phyloP scores from a whole-genome alignment of 805 yeast genomes.

The Kodamaea hsintzibuensis region DNA sequence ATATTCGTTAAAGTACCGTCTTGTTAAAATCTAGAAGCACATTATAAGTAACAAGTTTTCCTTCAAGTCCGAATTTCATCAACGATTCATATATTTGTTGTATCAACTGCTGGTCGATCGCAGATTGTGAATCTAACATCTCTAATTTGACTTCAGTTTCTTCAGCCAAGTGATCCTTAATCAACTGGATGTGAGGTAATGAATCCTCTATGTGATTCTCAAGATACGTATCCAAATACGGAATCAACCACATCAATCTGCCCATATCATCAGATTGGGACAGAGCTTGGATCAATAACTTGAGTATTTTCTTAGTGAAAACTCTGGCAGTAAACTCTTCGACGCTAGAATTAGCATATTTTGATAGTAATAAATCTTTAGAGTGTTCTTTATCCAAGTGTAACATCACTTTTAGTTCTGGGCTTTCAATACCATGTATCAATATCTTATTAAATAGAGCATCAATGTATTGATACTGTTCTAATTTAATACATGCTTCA shows the following conservation, averaged over 20 bases:
- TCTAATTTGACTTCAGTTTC: not conserved
- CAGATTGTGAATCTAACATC: not conserved
- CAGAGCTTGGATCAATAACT: constrained; percentile 24
- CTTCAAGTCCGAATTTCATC: constrained; percentile 27
- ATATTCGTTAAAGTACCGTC: constrained; percentile 19
- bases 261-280: constrained; percentile 31
- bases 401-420: not conserved
- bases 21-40: constrained; percentile 17
- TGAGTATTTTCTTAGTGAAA: constrained; percentile 23
- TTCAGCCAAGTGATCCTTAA: constrained; percentile 2
- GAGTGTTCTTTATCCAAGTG: constrained; percentile 6
- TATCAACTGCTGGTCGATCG: constrained; percentile 20
- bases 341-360: constrained; percentile 7
- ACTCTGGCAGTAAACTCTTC: constrained; percentile 17
- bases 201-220: constrained; percentile 10
- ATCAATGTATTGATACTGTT: constrained; percentile 31
- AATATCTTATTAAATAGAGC: constrained; percentile 33
- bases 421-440: constrained; percentile 21
- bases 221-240: constrained; percentile 28
- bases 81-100: constrained; percentile 20
- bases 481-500: constrained; percentile 27
- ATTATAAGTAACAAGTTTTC: constrained; percentile 25
- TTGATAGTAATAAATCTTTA: constrained; percentile 1
- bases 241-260: constrained; percentile 37
- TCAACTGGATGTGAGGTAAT: constrained; percentile 8